Percentiles rank a stretch among this genome's conserved stretches.
These are phyloP conservation scores for Backusella circina DNA, from an alignment of 192 early-diverging fungal species.

Conservation along the genomic window DNA sequence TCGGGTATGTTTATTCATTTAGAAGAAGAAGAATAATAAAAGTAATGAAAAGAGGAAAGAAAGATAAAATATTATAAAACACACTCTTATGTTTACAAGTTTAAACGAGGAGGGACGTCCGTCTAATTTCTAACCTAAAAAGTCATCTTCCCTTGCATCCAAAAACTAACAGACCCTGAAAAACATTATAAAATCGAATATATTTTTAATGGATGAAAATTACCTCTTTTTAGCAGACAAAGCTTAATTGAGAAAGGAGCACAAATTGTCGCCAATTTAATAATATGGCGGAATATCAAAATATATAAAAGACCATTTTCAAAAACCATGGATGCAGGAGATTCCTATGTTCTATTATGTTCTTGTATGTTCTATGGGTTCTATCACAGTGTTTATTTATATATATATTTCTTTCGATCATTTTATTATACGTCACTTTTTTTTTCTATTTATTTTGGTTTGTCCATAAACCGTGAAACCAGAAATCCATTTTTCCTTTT, in stretches of 20 bases:
- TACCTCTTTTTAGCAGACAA: neutral
- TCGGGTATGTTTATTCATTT: conserved; percentile 13
- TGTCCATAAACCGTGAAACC: neutral
- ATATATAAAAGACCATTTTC: neutral
- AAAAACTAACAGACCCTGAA: neutral
- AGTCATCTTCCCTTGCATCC: conserved; percentile 4
- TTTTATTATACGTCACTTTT: neutral
- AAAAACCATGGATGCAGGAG: neutral
- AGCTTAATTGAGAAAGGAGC: neutral
- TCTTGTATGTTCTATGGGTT: neutral
- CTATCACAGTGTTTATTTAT: neutral
- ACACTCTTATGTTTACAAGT: neutral
- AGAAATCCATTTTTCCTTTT: neutral
- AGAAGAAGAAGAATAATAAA: neutral
- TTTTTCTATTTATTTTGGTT: neutral
- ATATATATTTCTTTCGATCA: neutral
- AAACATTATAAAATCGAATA: neutral
- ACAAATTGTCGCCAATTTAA: neutral
- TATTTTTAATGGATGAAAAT: neutral
- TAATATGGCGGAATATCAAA: neutral
- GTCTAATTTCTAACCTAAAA: neutral
- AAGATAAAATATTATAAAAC: neutral
- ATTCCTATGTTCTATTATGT: neutral
- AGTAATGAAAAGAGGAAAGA: neutral
- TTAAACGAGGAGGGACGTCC: neutral